A percentile compares a stretch with the other conserved stretches of the same genome.
phyloP scores from a whole-genome alignment of 1,284 basidiomycete species.

The Boletellus deceptivus region DNA sequence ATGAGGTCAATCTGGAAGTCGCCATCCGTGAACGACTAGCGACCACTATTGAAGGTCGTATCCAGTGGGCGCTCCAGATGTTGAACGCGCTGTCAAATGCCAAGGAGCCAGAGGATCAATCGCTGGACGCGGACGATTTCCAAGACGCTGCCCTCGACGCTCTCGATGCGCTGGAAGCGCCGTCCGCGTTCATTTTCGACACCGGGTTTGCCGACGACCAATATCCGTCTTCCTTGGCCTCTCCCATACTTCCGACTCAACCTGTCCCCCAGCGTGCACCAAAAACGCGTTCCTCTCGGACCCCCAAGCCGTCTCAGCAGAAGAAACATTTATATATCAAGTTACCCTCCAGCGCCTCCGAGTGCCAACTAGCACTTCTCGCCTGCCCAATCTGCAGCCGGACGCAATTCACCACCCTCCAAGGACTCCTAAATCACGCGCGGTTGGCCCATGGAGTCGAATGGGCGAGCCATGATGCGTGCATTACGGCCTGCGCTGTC shows the following conservation, averaged over 20 bases:
- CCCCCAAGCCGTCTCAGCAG: constrained; percentile 32
- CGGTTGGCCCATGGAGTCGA: constrained; percentile 64
- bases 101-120: constrained; percentile 17
- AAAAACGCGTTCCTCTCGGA: constrained; percentile 39
- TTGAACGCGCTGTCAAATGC: constrained; percentile 45
- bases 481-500: constrained; percentile 63
- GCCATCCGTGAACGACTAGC: constrained; percentile 54
- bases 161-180: constrained; percentile 51
- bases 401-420: constrained; percentile 67
- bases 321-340: constrained; percentile 48
- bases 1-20: constrained; percentile 67
- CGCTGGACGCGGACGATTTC: constrained; percentile 32
- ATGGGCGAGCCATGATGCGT: constrained; percentile 74
- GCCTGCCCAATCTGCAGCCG: constrained; percentile 61
- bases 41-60: constrained; percentile 56
- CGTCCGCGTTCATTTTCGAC: constrained; percentile 49
- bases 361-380: constrained; percentile 44
- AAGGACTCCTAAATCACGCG: constrained; percentile 74
- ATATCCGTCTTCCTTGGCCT: constrained; percentile 19
- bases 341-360: constrained; percentile 30
- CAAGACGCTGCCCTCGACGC: constrained; percentile 57
- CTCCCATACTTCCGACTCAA: constrained; percentile 16
- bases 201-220: constrained; percentile 34
- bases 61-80: constrained; percentile 63
- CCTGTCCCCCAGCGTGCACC: constrained; percentile 22